These are phyloP conservation scores for Clavispora vitiphila DNA, from an alignment of 805 yeast genomes.

Conservation along the genomic window DNA sequence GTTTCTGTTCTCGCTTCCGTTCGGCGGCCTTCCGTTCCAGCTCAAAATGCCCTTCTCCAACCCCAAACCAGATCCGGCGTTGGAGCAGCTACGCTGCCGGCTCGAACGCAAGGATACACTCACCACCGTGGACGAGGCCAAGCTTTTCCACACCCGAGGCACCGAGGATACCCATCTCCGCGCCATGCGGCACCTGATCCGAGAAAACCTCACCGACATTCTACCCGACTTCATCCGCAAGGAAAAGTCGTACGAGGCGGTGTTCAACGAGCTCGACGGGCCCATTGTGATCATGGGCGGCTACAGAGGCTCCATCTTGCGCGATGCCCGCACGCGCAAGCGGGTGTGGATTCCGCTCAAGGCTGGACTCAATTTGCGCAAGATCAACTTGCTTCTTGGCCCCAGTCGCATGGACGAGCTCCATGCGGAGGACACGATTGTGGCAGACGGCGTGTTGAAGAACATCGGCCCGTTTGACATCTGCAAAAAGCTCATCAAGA, in stretches of 20 bases:
- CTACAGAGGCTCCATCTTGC: slow-evolving; percentile 73
- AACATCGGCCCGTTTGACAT: slow-evolving; percentile 88
- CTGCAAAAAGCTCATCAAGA: slow-evolving; percentile 54
- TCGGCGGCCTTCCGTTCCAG: slow-evolving; percentile 37
- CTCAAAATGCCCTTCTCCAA: slow-evolving; percentile 19
- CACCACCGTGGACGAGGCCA: slow-evolving; percentile 59
- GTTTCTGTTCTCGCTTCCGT: slow-evolving; percentile 56
- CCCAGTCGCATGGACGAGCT: slow-evolving; percentile 68
- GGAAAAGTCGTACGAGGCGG: slow-evolving; percentile 33
- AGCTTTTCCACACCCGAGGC: slow-evolving; percentile 50
- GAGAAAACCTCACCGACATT: slow-evolving; percentile 43
- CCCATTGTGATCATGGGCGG: slow-evolving; percentile 84
- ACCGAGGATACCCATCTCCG: slow-evolving; percentile 62
- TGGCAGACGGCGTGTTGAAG: slow-evolving; percentile 72
- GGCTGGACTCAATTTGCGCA: slow-evolving; percentile 74
- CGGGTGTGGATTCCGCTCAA: slow-evolving; percentile 84
- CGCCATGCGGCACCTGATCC: slow-evolving; percentile 63
- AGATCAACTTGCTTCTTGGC: slow-evolving; percentile 66
- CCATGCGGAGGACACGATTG: slow-evolving; percentile 45
- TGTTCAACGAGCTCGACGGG: slow-evolving; percentile 64
- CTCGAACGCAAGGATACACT: slow-evolving; percentile 53
- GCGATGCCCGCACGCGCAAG: slow-evolving; percentile 59
- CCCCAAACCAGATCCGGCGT: slow-evolving; percentile 12
- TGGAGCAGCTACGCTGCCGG: slow-evolving; percentile 32
- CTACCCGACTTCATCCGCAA: slow-evolving; percentile 27